Evolutionary conservation across 768 basidiomycete genomes (phyloP).

Genomic region (Strobilomyces dryophilus): DNA sequence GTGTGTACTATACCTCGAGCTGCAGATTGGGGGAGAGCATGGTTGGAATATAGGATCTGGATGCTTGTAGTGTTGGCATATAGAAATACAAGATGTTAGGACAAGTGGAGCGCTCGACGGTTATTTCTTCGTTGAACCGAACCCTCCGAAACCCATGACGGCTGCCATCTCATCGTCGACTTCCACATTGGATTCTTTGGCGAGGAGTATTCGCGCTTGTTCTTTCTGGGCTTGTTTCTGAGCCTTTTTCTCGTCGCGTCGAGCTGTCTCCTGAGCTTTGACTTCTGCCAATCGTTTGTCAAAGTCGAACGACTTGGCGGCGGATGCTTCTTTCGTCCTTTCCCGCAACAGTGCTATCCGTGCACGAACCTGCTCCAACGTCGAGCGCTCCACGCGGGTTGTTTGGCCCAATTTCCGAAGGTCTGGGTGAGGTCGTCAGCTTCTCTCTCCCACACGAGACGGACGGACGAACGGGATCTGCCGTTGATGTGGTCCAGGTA

Average conservation of each 20-base stretch:
- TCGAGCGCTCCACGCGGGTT: slow-evolving; percentile 86
- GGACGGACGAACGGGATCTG: slow-evolving; percentile 69
- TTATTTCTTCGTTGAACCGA: slow-evolving; percentile 83
- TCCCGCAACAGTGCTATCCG: slow-evolving; percentile 86
- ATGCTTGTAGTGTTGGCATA: slow-evolving; percentile 3
- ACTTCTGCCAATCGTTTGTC: slow-evolving; percentile 83
- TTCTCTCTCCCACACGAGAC: neutral
- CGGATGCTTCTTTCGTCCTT: slow-evolving; percentile 77
- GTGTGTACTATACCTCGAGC: slow-evolving; percentile 22
- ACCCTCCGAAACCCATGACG: slow-evolving; percentile 91
- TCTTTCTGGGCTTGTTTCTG: slow-evolving; percentile 78
- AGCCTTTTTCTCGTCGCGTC: slow-evolving; percentile 71
- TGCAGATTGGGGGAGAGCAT: neutral
- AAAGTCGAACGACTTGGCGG: slow-evolving; percentile 93
- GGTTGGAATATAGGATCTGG: neutral
- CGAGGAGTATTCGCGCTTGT: slow-evolving; percentile 61
- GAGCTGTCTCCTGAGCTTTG: slow-evolving; percentile 61
- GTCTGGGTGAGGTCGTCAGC: slow-evolving; percentile 47
- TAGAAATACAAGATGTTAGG: slow-evolving; percentile 17
- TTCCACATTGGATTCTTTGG: slow-evolving; percentile 44
- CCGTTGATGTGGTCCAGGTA: slow-evolving; percentile 97
- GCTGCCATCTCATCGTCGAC: slow-evolving; percentile 65
- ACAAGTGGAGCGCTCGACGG: slow-evolving; percentile 1
- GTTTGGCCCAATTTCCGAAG: slow-evolving; percentile 93
- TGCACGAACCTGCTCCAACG: slow-evolving; percentile 86